Evolutionary conservation across 345 rosid genomes (phyloP), one percentile per base, ranked within the genome.

Genomic region (Eucalyptus sp.): DNA sequence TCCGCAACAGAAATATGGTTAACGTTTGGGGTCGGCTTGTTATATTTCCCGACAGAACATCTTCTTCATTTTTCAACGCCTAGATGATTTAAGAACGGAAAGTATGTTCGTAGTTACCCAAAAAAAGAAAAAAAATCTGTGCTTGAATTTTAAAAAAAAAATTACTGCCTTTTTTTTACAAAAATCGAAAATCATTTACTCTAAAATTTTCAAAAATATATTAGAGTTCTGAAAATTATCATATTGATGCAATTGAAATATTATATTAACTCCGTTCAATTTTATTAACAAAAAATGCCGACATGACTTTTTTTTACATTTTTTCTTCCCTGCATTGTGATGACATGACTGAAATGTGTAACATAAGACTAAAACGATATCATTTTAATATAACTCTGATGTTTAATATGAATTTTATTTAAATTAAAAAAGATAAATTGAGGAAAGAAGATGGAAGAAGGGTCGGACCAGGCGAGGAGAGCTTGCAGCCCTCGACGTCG

Each of bases 401-500:
- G 8, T 56, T 56, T 24, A 9, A 56, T 56, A 56, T 22, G 29
- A 56, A 56, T 10, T 9, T 56, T 56, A 56, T 56, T 52, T 52
- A 0, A 52, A 52, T 56, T 22, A 56, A 56, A 56, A 9, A 24
- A 10, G 1, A 9, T 56, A 4, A 56, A 10, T 56, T 56, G 3
- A 56, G 62, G 13, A 56, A 56, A 56, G 3, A 56, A 2, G 10
- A 56, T 1, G 12, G 62, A 56, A 56, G 12, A 24, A 22, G 62
- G 29, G 62, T 22, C 3, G 0, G 0, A 56, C 62, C 1, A 56
- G 1, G 29, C 0, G 5, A 56, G 5, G 5, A 9, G 29, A 1
- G 29, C 29, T 56, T 10, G 3, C 0, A 10, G 12, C 27, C 29
- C 6, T 56, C 1, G 0, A 56, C 1, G 13, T 56, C 5, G 0